Evolutionary conservation across 441 rosid genomes (phyloP), one percentile per base, ranked within the genome.

Genomic region (Biscutella laevigata): DNA sequence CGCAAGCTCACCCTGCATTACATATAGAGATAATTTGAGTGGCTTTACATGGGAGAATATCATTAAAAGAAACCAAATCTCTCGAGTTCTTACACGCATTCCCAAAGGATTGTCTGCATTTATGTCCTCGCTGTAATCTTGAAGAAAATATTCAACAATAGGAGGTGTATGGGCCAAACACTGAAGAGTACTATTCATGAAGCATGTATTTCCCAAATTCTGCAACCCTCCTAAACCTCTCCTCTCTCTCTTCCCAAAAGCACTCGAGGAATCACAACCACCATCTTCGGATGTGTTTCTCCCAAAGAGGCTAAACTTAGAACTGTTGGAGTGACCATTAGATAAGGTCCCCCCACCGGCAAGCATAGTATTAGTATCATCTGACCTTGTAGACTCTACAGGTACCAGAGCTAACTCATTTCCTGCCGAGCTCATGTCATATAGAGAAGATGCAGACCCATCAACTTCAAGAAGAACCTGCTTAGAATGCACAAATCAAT

Each of bases 1-100:
- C 11, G 85, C 88, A 56, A 82, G 85, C 69, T 79, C 83, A 39
- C 88, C 88, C 88, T 82, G 74, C 44, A 80, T 62, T 61, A 72
- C 74, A 73, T 57, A 61, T 61, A 56, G 42, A 19, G 6, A 35
- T 54, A 2, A 0, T 26, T 22, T 52, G 8, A 37, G 13, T 16
- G 30, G 4, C 11, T 30, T 45, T 8, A 59, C 46, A 28, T 13
- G 16, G 13, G 9, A 39, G 4, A 20, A 12, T 7, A 19, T 9
- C 30, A 17, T 17, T 1, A 54, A 37, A 15, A 9, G 16, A 26
- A 20, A 44, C 30, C 7, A 44, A 19, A 22, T n/a, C 11, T 22
- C 17, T 42, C 42, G 45, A 42, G 49, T 26, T 53, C 81, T 50
- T 73, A 82, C 89, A 13, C 71, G 72, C 85, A 77, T 82, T 51